Conservation (phyloP, 305 asterid genomes). For the Solanum hybrid region DNA sequence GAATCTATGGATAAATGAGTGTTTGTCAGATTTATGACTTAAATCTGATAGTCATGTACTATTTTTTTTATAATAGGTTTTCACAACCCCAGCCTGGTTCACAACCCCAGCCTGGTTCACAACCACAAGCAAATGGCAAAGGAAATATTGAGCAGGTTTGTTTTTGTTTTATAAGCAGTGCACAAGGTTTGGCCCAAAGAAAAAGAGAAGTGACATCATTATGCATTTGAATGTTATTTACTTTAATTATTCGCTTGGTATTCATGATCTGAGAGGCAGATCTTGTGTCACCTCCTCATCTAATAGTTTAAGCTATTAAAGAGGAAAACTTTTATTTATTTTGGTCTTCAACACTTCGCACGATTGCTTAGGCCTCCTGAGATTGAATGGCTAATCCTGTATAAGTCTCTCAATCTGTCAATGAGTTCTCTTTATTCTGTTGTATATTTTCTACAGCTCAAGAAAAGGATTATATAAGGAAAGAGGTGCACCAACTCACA, state of each 20-base stretch:
- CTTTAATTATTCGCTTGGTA: neutral
- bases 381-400: neutral
- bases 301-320: neutral
- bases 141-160: slow-evolving; percentile 22
- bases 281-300: neutral
- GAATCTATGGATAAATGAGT: neutral
- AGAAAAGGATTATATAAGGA: neutral
- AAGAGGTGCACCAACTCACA: neutral
- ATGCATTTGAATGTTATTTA: neutral
- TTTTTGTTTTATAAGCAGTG: neutral
- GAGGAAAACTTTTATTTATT: neutral
- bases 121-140: slow-evolving; percentile 3
- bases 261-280: neutral
- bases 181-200: neutral
- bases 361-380: neutral
- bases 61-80: slow-evolving; percentile 9
- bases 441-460: neutral
- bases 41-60: neutral
- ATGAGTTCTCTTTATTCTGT: neutral
- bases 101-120: slow-evolving; percentile 16
- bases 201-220: neutral
- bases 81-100: slow-evolving; percentile 22
- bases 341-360: neutral
- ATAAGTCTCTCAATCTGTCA: neutral
- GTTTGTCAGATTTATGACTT: neutral